Evolutionary conservation across 2,329 filamentous ascomycete species (phyloP).

Genomic region (Diplocarpon mali): DNA sequence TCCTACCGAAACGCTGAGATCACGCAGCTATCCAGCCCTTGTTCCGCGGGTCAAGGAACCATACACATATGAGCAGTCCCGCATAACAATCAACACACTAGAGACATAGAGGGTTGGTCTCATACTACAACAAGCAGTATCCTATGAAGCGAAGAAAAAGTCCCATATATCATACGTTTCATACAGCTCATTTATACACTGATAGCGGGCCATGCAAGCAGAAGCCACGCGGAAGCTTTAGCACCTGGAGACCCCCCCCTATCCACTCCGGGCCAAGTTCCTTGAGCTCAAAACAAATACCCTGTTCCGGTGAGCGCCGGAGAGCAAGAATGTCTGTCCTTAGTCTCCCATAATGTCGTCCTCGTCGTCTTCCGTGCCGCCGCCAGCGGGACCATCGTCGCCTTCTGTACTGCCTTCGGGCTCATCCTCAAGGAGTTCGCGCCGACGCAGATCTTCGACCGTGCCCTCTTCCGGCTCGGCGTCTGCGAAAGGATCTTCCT

Average conservation of each 20-base stretch:
- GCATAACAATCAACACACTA: no score
- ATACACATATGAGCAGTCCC: no score
- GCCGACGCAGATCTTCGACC: constrained; percentile 42
- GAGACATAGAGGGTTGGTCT: no score
- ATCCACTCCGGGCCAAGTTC: not conserved
- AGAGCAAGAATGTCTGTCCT: not conserved
- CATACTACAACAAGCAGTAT: no score
- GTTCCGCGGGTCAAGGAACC: no score
- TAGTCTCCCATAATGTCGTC: constrained; percentile 36
- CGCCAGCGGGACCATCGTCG: constrained; percentile 24
- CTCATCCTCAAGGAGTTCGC: constrained; percentile 45
- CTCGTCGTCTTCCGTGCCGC: constrained; percentile 26
- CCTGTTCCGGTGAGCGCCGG: constrained; percentile 1
- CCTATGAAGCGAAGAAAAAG: no score
- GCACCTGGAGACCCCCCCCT: not conserved
- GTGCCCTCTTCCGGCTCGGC: constrained; percentile 47
- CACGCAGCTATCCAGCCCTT: no score
- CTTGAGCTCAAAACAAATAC: not conserved
- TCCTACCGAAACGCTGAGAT: no score
- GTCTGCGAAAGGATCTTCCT: constrained; percentile 34
- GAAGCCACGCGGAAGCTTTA: no score
- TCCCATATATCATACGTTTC: no score
- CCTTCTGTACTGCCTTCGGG: constrained; percentile 26
- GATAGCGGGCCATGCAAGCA: no score
- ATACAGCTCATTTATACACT: no score